phyloP scores from a whole-genome alignment of 2,329 filamentous ascomycete species.

The Fusarium torreyae region DNA sequence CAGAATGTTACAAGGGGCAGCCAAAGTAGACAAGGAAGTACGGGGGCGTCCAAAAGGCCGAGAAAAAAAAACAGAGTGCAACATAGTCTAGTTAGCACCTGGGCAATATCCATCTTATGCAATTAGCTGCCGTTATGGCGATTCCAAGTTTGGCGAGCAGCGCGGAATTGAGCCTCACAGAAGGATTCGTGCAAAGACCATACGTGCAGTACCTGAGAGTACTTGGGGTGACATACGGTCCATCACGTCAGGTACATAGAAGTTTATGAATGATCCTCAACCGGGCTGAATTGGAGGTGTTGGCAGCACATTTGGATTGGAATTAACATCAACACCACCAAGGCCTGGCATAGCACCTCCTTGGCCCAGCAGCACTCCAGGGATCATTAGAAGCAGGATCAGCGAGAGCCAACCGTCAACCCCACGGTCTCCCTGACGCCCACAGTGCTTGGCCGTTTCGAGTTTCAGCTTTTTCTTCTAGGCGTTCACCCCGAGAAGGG shows the following conservation, averaged over 20 bases:
- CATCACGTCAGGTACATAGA: not conserved
- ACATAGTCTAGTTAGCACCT: conserved; percentile 8
- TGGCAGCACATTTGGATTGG: conserved; percentile 19
- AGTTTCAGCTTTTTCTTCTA: conserved; percentile 33
- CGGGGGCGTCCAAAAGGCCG: conserved; percentile 34
- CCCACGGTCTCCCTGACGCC: conserved; percentile 44
- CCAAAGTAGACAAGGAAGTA: conserved; percentile 27
- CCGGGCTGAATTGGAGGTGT: conserved; percentile 26
- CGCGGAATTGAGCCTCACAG: conserved; percentile 31
- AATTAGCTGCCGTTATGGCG: conserved; percentile 43
- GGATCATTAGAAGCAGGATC: conserved; percentile 33
- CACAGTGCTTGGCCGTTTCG: conserved; percentile 42
- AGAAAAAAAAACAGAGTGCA: conserved; percentile 13
- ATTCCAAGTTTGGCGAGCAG: conserved; percentile 22
- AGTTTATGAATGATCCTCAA: conserved; percentile 8
- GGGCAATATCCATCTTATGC: conserved; percentile 26
- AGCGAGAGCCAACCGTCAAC: conserved; percentile 49
- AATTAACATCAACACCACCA: conserved; percentile 28
- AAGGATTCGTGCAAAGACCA: conserved; percentile 10
- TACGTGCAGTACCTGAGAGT: conserved; percentile 18
- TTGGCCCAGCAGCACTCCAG: conserved; percentile 16
- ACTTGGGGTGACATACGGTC: conserved; percentile 35
- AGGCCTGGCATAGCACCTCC: conserved; percentile 5
- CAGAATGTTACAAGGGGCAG: conserved; percentile 11
- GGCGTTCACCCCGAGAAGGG: conserved; percentile 3